Conservation (phyloP, 176 grass and related monocot genomes). For the Zoysia pacifica region DNA sequence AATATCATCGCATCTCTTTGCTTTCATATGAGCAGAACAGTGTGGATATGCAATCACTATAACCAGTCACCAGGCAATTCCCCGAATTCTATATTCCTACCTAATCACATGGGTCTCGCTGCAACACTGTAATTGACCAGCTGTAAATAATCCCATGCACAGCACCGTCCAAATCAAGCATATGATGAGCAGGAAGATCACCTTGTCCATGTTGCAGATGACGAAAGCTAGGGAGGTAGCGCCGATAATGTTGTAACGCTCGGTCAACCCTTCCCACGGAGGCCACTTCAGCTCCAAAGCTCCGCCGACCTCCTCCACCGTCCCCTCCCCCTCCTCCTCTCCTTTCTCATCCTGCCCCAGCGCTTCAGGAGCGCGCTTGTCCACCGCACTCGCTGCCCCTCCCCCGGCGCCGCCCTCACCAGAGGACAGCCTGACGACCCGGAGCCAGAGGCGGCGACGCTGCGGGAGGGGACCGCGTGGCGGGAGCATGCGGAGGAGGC, state of each 20-base stretch:
- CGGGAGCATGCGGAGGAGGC: slow-evolving; percentile 49
- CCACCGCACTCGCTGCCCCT: slow-evolving; percentile 39
- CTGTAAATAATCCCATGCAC: slow-evolving; percentile 1
- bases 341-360: slow-evolving; percentile 40
- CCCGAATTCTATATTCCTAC: neutral
- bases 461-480: slow-evolving; percentile 8
- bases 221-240: slow-evolving; percentile 92
- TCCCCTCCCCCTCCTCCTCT: slow-evolving; percentile 20
- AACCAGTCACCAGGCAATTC: neutral
- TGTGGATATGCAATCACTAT: neutral
- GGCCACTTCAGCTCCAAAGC: slow-evolving; percentile 61
- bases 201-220: slow-evolving; percentile 99
- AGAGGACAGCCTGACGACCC: slow-evolving; percentile 43
- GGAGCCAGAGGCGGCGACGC: slow-evolving; percentile 9
- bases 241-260: slow-evolving; percentile 83
- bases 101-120: neutral
- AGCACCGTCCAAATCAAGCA: neutral
- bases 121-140: neutral
- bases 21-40: neutral
- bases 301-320: slow-evolving; percentile 7
- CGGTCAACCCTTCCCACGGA: slow-evolving; percentile 63
- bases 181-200: slow-evolving; percentile 8
- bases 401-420: slow-evolving; percentile 23
- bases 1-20: neutral
- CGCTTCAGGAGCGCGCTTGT: slow-evolving; percentile 39